Evolutionary conservation across 208 protist genomes (phyloP).

Genomic region (Leishmania tarentolae): DNA sequence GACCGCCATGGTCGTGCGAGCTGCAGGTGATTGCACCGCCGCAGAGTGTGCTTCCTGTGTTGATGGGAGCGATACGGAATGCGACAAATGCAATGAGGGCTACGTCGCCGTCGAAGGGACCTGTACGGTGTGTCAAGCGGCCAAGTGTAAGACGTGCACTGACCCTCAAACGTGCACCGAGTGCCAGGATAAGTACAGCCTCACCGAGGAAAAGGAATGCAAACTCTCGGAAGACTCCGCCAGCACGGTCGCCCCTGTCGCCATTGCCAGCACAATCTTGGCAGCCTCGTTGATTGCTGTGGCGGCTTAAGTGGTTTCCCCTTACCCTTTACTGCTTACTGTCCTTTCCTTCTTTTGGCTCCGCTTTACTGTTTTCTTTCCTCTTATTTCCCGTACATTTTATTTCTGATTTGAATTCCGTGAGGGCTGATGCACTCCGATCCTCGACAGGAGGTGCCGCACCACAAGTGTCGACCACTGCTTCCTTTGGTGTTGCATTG

Average conservation of each 20-base stretch:
- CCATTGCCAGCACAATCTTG: not conserved
- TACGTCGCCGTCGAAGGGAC: not conserved
- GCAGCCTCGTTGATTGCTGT: not conserved
- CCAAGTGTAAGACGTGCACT: conserved; percentile 5
- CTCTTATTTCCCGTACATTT: not conserved
- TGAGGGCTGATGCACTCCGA: not conserved
- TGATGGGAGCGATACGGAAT: not conserved
- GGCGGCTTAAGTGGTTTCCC: not conserved
- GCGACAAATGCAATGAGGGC: not conserved
- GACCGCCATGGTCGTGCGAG: not conserved
- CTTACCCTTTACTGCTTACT: not conserved
- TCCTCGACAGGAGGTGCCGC: too few relatives aligned
- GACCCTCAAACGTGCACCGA: not conserved
- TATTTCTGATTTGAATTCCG: too few relatives aligned
- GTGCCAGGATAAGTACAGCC: too few relatives aligned
- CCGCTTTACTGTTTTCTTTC: too few relatives aligned
- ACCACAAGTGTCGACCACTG: not conserved
- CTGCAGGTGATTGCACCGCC: not conserved
- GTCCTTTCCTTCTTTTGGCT: too few relatives aligned
- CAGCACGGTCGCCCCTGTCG: not conserved
- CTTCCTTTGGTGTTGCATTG: not conserved
- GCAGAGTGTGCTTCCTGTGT: not conserved
- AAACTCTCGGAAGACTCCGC: not conserved
- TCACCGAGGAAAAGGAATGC: not conserved
- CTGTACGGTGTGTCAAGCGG: not conserved